Evolutionary conservation across 495 filamentous ascomycete genomes (phyloP).

Genomic region (Penicillium lividum): DNA sequence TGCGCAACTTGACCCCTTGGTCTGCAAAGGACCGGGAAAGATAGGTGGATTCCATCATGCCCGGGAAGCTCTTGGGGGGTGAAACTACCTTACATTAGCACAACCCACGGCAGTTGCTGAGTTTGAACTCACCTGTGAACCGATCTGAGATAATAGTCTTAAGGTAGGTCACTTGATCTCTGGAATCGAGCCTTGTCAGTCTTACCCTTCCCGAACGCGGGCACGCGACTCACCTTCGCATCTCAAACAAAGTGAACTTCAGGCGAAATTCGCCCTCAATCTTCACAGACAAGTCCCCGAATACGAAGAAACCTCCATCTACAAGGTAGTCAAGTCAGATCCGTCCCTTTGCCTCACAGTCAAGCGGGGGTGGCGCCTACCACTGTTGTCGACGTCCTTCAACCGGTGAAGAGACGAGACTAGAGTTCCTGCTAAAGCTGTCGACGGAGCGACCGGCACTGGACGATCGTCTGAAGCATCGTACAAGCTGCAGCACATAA

Average conservation of each 20-base stretch:
- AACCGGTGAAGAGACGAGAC: constrained; percentile 91
- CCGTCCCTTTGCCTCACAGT: neutral
- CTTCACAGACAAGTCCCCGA: constrained; percentile 86
- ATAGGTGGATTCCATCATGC: constrained; percentile 88
- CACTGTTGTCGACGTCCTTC: constrained; percentile 85
- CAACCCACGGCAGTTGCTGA: neutral
- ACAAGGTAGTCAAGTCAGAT: neutral
- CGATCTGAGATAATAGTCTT: constrained; percentile 70
- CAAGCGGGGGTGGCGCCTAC: constrained; percentile 40
- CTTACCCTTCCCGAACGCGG: neutral
- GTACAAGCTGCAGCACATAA: constrained; percentile 74
- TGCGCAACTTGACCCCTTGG: constrained; percentile 85
- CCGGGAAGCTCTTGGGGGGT: constrained; percentile 77
- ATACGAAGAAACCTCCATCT: constrained; percentile 98
- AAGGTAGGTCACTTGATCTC: constrained; percentile 61
- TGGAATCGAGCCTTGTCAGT: constrained; percentile 16
- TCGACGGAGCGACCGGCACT: constrained; percentile 50
- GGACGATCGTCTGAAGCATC: constrained; percentile 63
- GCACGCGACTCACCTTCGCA: constrained; percentile 60
- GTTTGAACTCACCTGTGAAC: constrained; percentile 61
- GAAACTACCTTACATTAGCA: constrained; percentile 54
- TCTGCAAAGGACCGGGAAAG: constrained; percentile 92
- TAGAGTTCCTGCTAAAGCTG: constrained; percentile 73
- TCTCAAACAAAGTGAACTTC: constrained; percentile 85
- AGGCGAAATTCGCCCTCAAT: constrained; percentile 77